phyloP scores from a whole-genome alignment of 352 stramenopile genomes.

The Phytophthora uliginosa region DNA sequence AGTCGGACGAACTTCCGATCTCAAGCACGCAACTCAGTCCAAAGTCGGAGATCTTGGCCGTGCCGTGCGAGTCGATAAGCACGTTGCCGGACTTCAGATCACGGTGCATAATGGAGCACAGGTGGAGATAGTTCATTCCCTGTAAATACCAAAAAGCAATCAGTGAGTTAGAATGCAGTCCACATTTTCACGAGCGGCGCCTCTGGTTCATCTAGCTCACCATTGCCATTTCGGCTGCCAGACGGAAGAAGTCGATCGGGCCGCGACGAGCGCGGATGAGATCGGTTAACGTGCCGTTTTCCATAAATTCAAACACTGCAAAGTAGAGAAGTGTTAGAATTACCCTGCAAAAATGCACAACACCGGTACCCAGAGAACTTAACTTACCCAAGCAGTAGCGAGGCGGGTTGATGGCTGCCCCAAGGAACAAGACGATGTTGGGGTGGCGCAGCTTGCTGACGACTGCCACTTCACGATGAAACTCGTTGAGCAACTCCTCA shows the following conservation, averaged over 20 bases:
- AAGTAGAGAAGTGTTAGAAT: background rate
- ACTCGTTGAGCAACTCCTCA: conserved; percentile 88
- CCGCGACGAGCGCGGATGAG: conserved; percentile 75
- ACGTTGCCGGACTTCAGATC: conserved; percentile 98
- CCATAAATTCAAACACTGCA: conserved; percentile 90
- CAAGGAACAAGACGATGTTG: conserved; percentile 90
- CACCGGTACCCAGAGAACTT: conserved; percentile 23
- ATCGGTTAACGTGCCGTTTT: conserved; percentile 87
- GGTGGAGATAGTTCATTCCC: conserved; percentile 96
- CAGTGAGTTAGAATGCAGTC: background rate
- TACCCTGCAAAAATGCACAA: background rate
- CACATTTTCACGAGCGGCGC: background rate
- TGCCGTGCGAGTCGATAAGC: conserved; percentile 83
- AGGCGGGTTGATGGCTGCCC: conserved; percentile 78
- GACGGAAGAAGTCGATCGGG: conserved; percentile 85
- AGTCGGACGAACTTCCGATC: conserved; percentile 76
- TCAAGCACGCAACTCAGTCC: conserved; percentile 88
- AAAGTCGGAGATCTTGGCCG: conserved; percentile 92
- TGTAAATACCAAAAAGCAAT: conserved; percentile 34
- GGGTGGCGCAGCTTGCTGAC: conserved; percentile 88
- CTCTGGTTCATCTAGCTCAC: conserved; percentile 29
- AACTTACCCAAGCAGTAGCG: conserved; percentile 87
- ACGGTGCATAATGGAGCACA: conserved; percentile 95
- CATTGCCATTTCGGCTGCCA: conserved; percentile 85
- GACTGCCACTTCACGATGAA: conserved; percentile 86